Evolutionary conservation across 805 yeast species (phyloP), one percentile per base, ranked within the genome.

Genomic region (Zygoascus biomembranicola): DNA sequence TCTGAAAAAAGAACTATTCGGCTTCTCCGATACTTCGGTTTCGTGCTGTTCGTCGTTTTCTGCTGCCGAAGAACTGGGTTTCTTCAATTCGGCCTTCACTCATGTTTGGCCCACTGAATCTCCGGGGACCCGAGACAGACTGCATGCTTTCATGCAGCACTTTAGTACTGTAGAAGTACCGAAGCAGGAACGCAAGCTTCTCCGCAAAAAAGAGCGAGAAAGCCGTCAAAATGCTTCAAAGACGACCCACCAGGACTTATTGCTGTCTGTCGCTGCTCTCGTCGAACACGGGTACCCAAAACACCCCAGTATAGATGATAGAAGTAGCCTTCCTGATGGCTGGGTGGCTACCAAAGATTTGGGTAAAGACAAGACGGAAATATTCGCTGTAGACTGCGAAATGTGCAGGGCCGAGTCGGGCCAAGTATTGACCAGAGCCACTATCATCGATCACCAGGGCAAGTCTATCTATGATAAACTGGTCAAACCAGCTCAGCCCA

Each of bases 361-460:
- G 1, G 47, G 49, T 2, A 19, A 50, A 56, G 84, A 82, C 0
- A 77, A 85, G 0, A 81, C 28, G 52, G 37, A 75, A 53, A 79
- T 85, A 0, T 88, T 80, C 70, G 94, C 95, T 0, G 59, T 94
- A 18, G 99, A 92, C 69, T 94, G 99, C 73, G 99, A 92, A 69
- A 94, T 92, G 89, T 89, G 97, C 65, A 70, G 76, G 54, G 69
- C 90, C 0, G 77, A 72, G 0, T 57, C 63, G 1, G 90, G 89
- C 0, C 75, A 77, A 43, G 95, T 80, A 1, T 72, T 92, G 43
- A 81, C 98, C 0, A 74, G 97, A 51, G 80, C 87, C 0, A 86
- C 96, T 1, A 59, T 94, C 9, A 77, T 90, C 0, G 82, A 86
- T 64, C 80, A 78, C 60, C 75, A 80, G 50, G 78, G 77, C 16